Percentiles rank a stretch among this genome's conserved stretches.
Conservation (phyloP, 257 asterid genomes). For the Cinchona pubescens region DNA sequence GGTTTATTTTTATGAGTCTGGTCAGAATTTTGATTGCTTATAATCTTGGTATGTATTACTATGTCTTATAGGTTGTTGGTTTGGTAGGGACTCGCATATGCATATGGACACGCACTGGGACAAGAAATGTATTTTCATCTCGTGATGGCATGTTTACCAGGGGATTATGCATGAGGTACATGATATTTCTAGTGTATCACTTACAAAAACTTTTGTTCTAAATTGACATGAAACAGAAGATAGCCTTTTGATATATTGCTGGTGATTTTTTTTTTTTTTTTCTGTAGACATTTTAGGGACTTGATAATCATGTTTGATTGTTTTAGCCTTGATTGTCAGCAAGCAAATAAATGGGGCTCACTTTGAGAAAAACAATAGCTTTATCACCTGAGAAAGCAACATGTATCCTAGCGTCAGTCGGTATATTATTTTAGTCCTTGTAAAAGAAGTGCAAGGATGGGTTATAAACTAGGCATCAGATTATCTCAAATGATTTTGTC, state of each 20-base stretch:
- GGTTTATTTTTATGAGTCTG: neutral
- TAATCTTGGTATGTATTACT: conserved; percentile 24
- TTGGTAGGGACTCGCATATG: conserved; percentile 84
- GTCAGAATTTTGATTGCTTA: conserved; percentile 5
- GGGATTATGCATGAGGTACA: conserved; percentile 91
- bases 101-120: conserved; percentile 83
- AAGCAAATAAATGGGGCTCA: neutral
- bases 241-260: neutral
- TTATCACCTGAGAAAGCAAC: neutral
- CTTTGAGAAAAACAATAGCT: neutral
- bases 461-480: neutral
- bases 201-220: neutral
- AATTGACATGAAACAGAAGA: neutral
- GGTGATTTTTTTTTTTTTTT: too few relatives aligned
- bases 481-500: neutral
- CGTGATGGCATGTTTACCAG: conserved; percentile 79
- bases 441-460: neutral
- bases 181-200: conserved; percentile 21
- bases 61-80: conserved; percentile 71
- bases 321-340: neutral
- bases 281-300: neutral
- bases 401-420: neutral
- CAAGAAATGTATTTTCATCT: conserved; percentile 67
- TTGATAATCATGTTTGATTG: neutral
- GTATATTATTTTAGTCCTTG: neutral